Percentiles rank a stretch among this genome's conserved stretches.
phyloP scores from a whole-genome alignment of 2,329 filamentous ascomycete genomes.

The Xylaria polymorpha region DNA sequence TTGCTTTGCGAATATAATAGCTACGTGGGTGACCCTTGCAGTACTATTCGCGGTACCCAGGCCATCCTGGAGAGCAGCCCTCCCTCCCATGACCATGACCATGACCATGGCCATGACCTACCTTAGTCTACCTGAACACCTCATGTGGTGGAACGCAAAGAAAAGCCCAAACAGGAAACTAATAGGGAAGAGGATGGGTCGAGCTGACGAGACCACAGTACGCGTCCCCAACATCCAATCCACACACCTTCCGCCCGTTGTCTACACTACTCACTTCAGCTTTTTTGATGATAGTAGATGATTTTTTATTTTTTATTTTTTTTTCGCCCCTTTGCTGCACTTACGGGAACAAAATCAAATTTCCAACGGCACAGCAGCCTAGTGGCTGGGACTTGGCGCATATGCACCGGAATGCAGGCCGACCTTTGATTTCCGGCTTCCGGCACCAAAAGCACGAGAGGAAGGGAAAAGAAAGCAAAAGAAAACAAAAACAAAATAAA shows the following conservation, averaged over 20 bases:
- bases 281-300: constrained; percentile 10
- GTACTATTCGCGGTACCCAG: constrained; percentile 14
- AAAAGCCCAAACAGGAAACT: constrained; percentile 32
- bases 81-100: constrained; percentile 5
- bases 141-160: constrained; percentile 17
- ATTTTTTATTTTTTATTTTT: constrained; percentile 1
- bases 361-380: constrained; percentile 22
- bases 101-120: constrained; percentile 13
- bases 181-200: constrained; percentile 17
- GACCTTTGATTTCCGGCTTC: constrained; percentile 38
- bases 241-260: constrained; percentile 8
- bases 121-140: constrained; percentile 14
- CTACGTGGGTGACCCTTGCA: constrained; percentile 17
- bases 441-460: constrained; percentile 19
- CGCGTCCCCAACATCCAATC: constrained; percentile 19
- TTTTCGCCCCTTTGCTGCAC: constrained; percentile 3
- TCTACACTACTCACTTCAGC: constrained; percentile 15
- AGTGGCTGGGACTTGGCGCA: constrained; percentile 36
- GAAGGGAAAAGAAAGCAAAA: not conserved
- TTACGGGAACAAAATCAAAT: constrained; percentile 18
- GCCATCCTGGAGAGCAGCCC: constrained; percentile 10
- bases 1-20: not conserved
- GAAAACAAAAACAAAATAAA: constrained; percentile 7
- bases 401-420: constrained; percentile 38
- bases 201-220: constrained; percentile 17